Evolutionary conservation across 2,329 filamentous ascomycete genomes (phyloP), one percentile per base, ranked within the genome.

Genomic region (Ceratocystis papillata): DNA sequence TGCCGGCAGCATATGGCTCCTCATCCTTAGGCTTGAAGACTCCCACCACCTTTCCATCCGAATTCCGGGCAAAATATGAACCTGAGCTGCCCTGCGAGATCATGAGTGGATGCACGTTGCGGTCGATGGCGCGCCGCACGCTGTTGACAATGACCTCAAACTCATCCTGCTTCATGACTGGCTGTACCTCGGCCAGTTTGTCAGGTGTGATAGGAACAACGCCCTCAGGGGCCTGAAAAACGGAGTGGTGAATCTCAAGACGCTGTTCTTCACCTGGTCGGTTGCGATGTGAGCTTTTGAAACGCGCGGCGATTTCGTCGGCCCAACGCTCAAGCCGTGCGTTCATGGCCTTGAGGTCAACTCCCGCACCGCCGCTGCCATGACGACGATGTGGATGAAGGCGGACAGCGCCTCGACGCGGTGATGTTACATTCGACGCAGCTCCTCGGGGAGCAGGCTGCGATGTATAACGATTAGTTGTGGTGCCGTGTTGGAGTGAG

Each of bases 11-110:
- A 73, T 96, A 99, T 0, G 94, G 94, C 75, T 99, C 95, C 77
- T 99, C 94, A 71, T 99, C 94, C 77, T 99, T 99, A 53, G 94
- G 94, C 75, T 99, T 99, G 78, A 99, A 99, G 3, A 99, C 94
- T 45, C 92, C 94, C 3, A 99, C 90, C 17, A 96, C 90, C 78
- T 96, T 96, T 63, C 94, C 94, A 66, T 93, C 87, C 0, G 84
- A 84, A 72, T 96, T 96, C 67, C 92, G 83, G 30, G 94, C 94
- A 80, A 99, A 99, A 78, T 99, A 99, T 75, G 92, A 96, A 62
- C 94, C 94, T 2, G 94, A 97, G 76, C 93, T 97, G 48, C 94
- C 94, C 75, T 99, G 94, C 0, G 92, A 87, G 70, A 99, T 99
- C 85, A 99, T 89, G 72, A 89, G 92, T 3, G 94, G 94, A 74